Percentiles rank a stretch among this genome's conserved stretches.
phyloP scores from a whole-genome alignment of 2,329 filamentous ascomycete species.

The Cladophialophora carrionii region DNA sequence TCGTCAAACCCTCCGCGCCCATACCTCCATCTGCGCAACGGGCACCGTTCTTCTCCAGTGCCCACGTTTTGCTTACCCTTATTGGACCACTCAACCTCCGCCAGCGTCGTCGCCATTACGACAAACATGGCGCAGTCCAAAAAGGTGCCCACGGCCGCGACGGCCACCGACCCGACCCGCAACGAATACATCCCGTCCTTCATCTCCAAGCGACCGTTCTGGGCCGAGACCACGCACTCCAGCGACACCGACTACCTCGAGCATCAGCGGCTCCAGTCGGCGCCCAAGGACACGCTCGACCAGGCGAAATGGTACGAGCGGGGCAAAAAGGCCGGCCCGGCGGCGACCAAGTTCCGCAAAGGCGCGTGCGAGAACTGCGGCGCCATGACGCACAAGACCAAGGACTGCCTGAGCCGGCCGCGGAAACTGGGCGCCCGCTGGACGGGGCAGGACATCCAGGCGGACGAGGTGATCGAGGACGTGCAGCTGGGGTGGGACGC shows the following conservation, averaged over 20 bases:
- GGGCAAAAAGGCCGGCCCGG: slow-evolving; percentile 78
- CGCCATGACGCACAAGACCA: slow-evolving; percentile 92
- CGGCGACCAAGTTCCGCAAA: slow-evolving; percentile 95
- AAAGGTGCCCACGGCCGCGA: not conserved
- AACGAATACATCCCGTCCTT: slow-evolving; percentile 99
- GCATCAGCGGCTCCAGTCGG: slow-evolving; percentile 78
- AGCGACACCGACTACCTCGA: slow-evolving; percentile 86
- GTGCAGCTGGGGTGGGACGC: slow-evolving; percentile 93
- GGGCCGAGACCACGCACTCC: slow-evolving; percentile 69
- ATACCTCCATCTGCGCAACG: not conserved
- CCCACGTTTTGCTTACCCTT: not conserved
- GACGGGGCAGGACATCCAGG: slow-evolving; percentile 90
- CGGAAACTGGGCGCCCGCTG: slow-evolving; percentile 87
- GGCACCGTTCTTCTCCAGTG: not conserved
- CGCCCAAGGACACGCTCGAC: slow-evolving; percentile 49
- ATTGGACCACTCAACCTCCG: not conserved
- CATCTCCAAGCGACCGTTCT: slow-evolving; percentile 98
- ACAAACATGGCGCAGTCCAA: not conserved
- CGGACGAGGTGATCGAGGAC: slow-evolving; percentile 84
- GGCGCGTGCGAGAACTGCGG: slow-evolving; percentile 99
- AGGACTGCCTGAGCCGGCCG: slow-evolving; percentile 87
- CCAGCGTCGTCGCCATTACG: not conserved
- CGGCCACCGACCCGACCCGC: slow-evolving; percentile 51
- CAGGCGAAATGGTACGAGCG: slow-evolving; percentile 91
- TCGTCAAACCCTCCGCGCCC: not conserved